A percentile compares a stretch with the other conserved stretches of the same genome.
Evolutionary conservation across 106 monocot species (phyloP).

Genomic region (Acanthochlamys bracteata): DNA sequence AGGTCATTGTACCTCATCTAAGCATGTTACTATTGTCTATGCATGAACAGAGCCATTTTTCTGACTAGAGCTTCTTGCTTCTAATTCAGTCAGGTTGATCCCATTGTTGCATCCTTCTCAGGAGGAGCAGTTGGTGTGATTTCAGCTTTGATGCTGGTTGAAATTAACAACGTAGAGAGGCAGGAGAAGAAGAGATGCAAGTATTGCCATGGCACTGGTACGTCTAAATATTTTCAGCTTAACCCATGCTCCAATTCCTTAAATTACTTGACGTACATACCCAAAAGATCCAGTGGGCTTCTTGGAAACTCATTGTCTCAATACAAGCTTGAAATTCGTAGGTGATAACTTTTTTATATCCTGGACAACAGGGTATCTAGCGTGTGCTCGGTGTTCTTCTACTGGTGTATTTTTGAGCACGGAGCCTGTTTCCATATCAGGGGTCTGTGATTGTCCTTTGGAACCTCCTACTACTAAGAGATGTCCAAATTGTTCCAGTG

Average conservation of each 20-base stretch:
- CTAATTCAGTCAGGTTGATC: constrained; percentile 85
- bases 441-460: constrained; percentile 32
- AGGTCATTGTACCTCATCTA: constrained; percentile 28
- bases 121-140: constrained; percentile 95
- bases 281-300: too few relatives aligned
- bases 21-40: too few relatives aligned
- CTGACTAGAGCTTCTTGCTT: not conserved
- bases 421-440: constrained; percentile 37
- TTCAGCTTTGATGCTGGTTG: constrained; percentile 86
- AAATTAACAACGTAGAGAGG: constrained; percentile 80
- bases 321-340: too few relatives aligned
- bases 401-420: constrained; percentile 45
- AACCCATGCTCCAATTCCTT: too few relatives aligned
- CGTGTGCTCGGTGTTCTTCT: constrained; percentile 79
- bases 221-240: constrained; percentile 6
- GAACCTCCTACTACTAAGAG: constrained; percentile 42
- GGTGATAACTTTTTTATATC: too few relatives aligned
- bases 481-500: constrained; percentile 71
- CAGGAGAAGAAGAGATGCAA: constrained; percentile 94
- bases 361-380: constrained; percentile 64
- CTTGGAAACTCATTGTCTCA: too few relatives aligned
- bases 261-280: too few relatives aligned
- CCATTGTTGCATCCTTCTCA: constrained; percentile 87
- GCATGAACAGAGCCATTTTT: too few relatives aligned
- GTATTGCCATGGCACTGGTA: constrained; percentile 88